Percentiles rank a stretch among this genome's conserved stretches.
Conservation (phyloP, 139 green algal species). For the Chlamydomonas incerta region DNA sequence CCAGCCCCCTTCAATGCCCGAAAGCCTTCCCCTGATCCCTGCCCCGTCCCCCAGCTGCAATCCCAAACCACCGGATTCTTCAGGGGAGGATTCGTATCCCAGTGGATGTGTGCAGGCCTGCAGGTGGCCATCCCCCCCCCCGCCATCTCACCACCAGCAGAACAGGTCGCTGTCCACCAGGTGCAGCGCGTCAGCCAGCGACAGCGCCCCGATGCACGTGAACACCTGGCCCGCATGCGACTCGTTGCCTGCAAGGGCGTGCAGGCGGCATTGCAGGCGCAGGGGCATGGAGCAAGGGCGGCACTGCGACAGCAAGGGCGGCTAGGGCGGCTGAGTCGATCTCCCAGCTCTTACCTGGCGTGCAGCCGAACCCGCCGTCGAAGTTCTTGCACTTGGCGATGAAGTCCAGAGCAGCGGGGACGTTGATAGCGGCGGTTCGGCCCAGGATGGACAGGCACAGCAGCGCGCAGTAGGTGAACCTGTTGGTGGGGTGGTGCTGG, state of each 20-base stretch:
- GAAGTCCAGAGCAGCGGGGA: constrained; percentile 80
- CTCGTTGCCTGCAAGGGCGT: constrained; percentile 82
- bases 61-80: too few species aligned
- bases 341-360: constrained; percentile 79
- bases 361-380: constrained; percentile 96
- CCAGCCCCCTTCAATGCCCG: too few species aligned
- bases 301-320: too few species aligned
- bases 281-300: too few species aligned
- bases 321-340: too few species aligned
- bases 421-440: constrained; percentile 67
- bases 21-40: too few species aligned
- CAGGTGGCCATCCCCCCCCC: too few species aligned
- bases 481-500: too few species aligned
- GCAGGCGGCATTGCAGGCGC: too few species aligned
- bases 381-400: constrained; percentile 95
- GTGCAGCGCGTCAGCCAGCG: constrained; percentile 82
- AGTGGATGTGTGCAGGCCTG: too few species aligned
- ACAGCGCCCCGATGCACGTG: constrained; percentile 91
- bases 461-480: constrained; percentile 96
- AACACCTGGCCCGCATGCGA: constrained; percentile 92
- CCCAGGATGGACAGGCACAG: constrained; percentile 77
- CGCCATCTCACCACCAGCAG: constrained; percentile 89
- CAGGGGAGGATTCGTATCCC: too few species aligned
- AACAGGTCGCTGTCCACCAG: constrained; percentile 89
- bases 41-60: too few species aligned